These are phyloP conservation scores for Herpetospermum pedunculosum DNA, from an alignment of 306 rosid species.

Conservation along the genomic window DNA sequence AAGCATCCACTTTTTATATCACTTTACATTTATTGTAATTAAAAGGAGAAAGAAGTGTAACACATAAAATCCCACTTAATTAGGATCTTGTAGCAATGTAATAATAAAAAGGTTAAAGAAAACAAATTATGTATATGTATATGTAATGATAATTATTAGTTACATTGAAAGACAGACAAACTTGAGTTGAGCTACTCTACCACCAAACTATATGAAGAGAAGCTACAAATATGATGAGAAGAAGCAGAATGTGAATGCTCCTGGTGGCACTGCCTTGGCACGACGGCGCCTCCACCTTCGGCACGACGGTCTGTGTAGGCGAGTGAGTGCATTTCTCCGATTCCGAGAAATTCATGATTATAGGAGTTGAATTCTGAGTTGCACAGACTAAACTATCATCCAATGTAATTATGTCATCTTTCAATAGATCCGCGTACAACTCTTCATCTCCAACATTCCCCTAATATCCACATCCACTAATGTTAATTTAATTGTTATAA, in stretches of 20 bases:
- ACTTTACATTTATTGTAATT: too few species aligned
- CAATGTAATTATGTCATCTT: constrained; percentile 64
- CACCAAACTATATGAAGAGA: background rate
- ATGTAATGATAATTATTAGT: background rate
- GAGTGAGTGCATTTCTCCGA: constrained; percentile 15
- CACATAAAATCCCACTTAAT: background rate
- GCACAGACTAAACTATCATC: constrained; percentile 34
- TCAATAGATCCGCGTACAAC: constrained; percentile 64
- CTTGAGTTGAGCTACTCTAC: background rate
- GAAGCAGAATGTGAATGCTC: constrained; percentile 7
- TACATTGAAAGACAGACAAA: background rate
- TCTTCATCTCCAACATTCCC: constrained; percentile 51
- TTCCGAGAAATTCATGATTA: constrained; percentile 1
- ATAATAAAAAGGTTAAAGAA: background rate
- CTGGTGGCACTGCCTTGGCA: constrained; percentile 57
- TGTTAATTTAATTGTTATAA: background rate
- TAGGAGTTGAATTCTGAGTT: background rate
- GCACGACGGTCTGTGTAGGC: constrained; percentile 3
- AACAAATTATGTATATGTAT: background rate
- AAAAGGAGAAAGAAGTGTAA: too few species aligned
- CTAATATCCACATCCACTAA: constrained; percentile 8
- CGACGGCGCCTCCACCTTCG: background rate
- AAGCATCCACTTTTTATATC: too few species aligned
- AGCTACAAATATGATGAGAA: background rate
- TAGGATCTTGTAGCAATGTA: background rate